Base-by-base conservation (phyloP, 75 land plant species). In the Selaginella tamariscina region DNA sequence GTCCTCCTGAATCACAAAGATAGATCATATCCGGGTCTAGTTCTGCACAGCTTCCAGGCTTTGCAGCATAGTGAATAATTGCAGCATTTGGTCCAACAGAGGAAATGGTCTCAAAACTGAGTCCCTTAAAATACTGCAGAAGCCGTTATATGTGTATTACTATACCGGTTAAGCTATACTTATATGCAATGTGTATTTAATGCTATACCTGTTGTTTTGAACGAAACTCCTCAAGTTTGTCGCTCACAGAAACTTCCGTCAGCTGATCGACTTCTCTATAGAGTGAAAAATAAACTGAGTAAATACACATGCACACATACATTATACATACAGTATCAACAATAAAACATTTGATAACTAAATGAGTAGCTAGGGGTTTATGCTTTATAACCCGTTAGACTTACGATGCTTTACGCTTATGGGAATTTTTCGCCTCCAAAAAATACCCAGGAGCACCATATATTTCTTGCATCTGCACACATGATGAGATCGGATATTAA, bases 51-150 rank as follows among this genome's bases (percentile, higher is more conserved):
- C 81, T 81, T 39, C 82, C 79, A 33, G 73, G 62, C 0, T 82
- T 70, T 22, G 99, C 89, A 39, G 65, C 55, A 73, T 95, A 95
- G 74, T 95, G 99, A 54, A 95, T 95, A 21, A 95, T 77, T 27
- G 99, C 97, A 22, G 85, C 99, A 88, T 95, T 95, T 80, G 89
- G 73, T 69, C 99, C 99, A 67, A 95, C 99, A 0, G 97, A 91
- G 32, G 97, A 91, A 72, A 95, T 95, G 1, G 99, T 95, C 27
- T 88, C 94, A 75, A 95, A 95, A 76, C 99, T 95, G 73, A 88
- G 70, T 31, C 99, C 99, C 70, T 74, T 95, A 70, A 95, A 95
- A 75, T 79, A 72, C 99, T 95, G 99, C 65, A n/a, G n/a, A n/a
- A n/a, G n/a, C n/a, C n/a, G n/a, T n/a, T n/a, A n/a, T n/a, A n/a